Evolutionary conservation across 1,139 yeast genomes (phyloP), one percentile per base, ranked within the genome.

Genomic region (Geotrichum europaeum): DNA sequence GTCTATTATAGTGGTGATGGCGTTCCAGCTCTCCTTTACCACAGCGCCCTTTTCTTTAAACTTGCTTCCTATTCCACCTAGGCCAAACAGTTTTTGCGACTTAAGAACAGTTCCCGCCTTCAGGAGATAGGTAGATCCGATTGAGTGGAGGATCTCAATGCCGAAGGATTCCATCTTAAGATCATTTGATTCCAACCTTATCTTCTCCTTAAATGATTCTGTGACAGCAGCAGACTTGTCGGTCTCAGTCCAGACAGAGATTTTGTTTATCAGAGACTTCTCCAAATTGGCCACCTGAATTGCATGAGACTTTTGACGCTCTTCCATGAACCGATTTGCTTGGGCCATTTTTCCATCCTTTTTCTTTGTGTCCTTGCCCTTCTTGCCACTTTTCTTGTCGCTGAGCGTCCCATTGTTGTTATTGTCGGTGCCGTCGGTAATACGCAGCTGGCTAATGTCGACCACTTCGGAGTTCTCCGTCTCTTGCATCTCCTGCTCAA

Each of bases 121-220:
- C 66, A 87, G 80, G 65, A 80, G 79, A 73, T 92, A 92, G 12
- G 88, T 84, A 49, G 81, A 78, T 24, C 98, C 98, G 61, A 92
- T 84, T 0, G 96, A 82, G 70, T 92, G 97, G 61, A 94, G 80
- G 52, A 92, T 86, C 71, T 92, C 96, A 58, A 91, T 77, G 7
- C 98, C 98, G 75, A 92, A 92, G 58, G 96, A 89, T 74, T 92
- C 97, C 88, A 90, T 86, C 71, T 92, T 92, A 64, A 92, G 80
- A 55, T 87, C 81, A 69, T 91, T 96, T 1, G 96, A 96, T 73
- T 92, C 97, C 49, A 86, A 82, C 65, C 80, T 81, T 69, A 88
- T 81, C 72, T 90, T 90, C 60, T 80, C 82, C 63, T 79, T 78
- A 73, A 89, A 92, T 0, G 96, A 83, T 34, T 76, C 76, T 18